Base-by-base conservation (phyloP, 2,329 filamentous ascomycete genomes). In the Neofusicoccum sp. region DNA sequence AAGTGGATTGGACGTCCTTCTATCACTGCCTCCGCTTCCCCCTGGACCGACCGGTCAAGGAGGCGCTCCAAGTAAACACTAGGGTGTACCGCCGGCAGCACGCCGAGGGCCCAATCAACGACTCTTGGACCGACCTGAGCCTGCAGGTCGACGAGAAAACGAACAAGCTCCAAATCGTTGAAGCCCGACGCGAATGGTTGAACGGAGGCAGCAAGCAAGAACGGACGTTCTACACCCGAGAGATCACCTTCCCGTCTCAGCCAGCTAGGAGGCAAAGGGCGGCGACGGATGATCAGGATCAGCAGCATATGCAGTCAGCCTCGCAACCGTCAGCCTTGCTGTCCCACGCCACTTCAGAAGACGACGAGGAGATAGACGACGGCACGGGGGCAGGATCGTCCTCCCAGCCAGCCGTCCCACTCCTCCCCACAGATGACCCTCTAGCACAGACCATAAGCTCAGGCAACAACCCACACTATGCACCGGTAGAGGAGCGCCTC, bases 51-150 rank as follows among this genome's bases (percentile, higher is more conserved):
- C 78, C 80, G n/a, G 72, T 74, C 30, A 67, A 70, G 7, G 70
- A 70, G 1, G 70, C 67, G 6, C 65, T 79, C n/a, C 75, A 82
- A 63, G 74, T 76, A n/a, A 79, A 80, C 59, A 67, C 71, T 44
- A 74, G 77, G 20, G 80, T 87, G 45, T 91, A 86, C 82, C 80
- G 89, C 6, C 83, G 89, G 14, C 80, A 88, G 53, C 86, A 90
- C 65, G 77, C 76, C 30, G 89, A 92, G 70, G 89, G 89, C 0
- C 84, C 87, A 0, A 85, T 91, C 14, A 88, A 92, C 65, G 86
- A 91, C 66, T 82, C 87, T 2, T 93, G 89, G 89, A 88, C 84
- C 0, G 84, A 86, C 61, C 75, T 93, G 3, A 82, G 82, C 3
- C 75, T 92, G 1, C 80, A 84, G 30, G 78, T 77, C 34, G 84